A percentile compares a stretch with the other conserved stretches of the same genome.
phyloP scores from a whole-genome alignment of 139 green algal species.

The Picochlorum sp. region DNA sequence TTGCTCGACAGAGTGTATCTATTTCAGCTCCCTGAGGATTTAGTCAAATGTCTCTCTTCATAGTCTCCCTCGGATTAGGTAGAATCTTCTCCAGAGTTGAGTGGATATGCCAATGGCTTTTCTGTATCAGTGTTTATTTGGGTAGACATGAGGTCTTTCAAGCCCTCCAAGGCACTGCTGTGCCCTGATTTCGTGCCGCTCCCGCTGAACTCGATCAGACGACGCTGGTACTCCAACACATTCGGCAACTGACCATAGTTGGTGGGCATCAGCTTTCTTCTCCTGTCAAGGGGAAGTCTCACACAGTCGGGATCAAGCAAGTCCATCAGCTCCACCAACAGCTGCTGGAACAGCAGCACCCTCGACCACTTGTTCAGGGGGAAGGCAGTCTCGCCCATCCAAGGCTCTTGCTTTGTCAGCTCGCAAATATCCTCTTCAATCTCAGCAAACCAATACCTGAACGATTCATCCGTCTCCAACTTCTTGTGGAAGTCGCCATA shows the following conservation, averaged over 20 bases:
- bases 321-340: slow-evolving; percentile 62
- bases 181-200: neutral
- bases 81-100: neutral
- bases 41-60: neutral
- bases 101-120: neutral
- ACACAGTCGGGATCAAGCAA: slow-evolving; percentile 57
- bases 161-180: slow-evolving; percentile 9
- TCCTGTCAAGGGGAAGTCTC: slow-evolving; percentile 29
- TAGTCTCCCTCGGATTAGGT: neutral
- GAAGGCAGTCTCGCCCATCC: slow-evolving; percentile 25
- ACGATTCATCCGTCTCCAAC: slow-evolving; percentile 29
- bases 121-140: neutral
- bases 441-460: slow-evolving; percentile 31
- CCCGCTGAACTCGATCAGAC: slow-evolving; percentile 10
- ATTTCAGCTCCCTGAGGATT: too few species aligned
- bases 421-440: slow-evolving; percentile 22
- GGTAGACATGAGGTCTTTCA: slow-evolving; percentile 10
- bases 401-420: slow-evolving; percentile 15
- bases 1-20: too few species aligned
- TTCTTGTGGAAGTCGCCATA: slow-evolving; percentile 42
- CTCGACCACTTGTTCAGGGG: slow-evolving; percentile 41
- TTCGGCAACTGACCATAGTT: slow-evolving; percentile 41
- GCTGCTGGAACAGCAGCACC: slow-evolving; percentile 55
- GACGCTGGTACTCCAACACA: slow-evolving; percentile 28
- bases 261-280: slow-evolving; percentile 42